These are phyloP conservation scores for Fusarium marasasianum DNA, from an alignment of 2,329 filamentous ascomycete species.

Conservation along the genomic window DNA sequence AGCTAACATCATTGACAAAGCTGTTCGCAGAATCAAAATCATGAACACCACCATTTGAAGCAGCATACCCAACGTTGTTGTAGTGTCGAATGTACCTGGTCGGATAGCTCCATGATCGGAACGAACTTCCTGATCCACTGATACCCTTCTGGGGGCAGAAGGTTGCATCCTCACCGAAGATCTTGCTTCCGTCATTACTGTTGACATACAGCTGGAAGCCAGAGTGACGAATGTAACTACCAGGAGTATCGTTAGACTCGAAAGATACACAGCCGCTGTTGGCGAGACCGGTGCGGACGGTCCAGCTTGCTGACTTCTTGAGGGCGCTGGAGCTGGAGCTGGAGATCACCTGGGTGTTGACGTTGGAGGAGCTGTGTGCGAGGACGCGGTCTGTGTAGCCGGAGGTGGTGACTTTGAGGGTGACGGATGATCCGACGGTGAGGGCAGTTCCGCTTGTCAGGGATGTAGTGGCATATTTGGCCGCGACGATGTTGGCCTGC, in stretches of 20 bases:
- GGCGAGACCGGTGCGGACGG: slow-evolving; percentile 6
- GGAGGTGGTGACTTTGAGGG: slow-evolving; percentile 5
- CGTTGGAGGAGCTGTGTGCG: not conserved
- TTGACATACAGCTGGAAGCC: not conserved
- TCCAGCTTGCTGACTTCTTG: slow-evolving; percentile 24
- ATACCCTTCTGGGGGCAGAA: slow-evolving; percentile 21
- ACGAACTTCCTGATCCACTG: not conserved
- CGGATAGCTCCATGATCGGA: slow-evolving; percentile 25
- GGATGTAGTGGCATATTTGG: slow-evolving; percentile 12
- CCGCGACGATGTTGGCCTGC: slow-evolving; percentile 20
- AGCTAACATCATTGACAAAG: slow-evolving; percentile 11
- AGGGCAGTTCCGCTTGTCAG: slow-evolving; percentile 1
- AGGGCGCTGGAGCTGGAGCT: slow-evolving; percentile 4
- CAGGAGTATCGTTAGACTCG: slow-evolving; percentile 16
- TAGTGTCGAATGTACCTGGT: slow-evolving; percentile 20
- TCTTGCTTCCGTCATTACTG: not conserved
- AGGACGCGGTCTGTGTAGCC: slow-evolving; percentile 15
- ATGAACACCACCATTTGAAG: slow-evolving; percentile 16
- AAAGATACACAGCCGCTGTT: slow-evolving; percentile 21
- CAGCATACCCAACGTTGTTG: not conserved
- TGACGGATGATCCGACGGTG: slow-evolving; percentile 10
- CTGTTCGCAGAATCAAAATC: not conserved
- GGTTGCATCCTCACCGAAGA: slow-evolving; percentile 16
- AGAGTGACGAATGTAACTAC: slow-evolving; percentile 11
- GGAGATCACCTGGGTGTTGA: slow-evolving; percentile 14